Evolutionary conservation across 768 basidiomycete species (phyloP).

Genomic region (Mycena leptocephala): DNA sequence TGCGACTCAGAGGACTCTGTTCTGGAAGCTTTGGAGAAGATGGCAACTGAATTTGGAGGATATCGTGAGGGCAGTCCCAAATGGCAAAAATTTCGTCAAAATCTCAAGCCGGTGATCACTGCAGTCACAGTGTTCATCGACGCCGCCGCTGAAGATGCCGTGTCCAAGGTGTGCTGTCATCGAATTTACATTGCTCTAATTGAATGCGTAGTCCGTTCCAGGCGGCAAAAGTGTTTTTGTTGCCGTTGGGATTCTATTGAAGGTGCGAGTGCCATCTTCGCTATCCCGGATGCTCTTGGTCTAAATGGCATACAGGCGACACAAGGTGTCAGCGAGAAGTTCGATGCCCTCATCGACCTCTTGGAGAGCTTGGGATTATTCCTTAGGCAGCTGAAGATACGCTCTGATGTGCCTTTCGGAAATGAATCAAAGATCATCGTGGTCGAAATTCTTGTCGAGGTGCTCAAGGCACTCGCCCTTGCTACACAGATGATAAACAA

Average conservation of each 20-base stretch:
- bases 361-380: not conserved
- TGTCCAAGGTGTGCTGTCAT: not conserved
- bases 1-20: not conserved
- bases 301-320: not conserved
- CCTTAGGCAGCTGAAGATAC: not conserved
- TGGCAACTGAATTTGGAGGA: not conserved
- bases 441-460: not conserved
- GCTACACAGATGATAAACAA: not conserved
- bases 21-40: not conserved
- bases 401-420: not conserved
- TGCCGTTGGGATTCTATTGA: not conserved
- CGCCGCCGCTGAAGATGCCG: not conserved
- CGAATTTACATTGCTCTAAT: not conserved
- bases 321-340: not conserved
- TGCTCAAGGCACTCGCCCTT: not conserved
- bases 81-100: not conserved
- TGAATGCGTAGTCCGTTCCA: not conserved
- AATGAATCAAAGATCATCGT: constrained; percentile 3
- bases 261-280: not conserved
- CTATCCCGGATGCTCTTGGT: not conserved
- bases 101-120: not conserved
- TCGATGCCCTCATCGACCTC: not conserved
- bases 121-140: not conserved
- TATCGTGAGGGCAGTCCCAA: not conserved
- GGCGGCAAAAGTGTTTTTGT: not conserved